Conservation (phyloP, 257 asterid genomes). For the Capsicum pubescens region DNA sequence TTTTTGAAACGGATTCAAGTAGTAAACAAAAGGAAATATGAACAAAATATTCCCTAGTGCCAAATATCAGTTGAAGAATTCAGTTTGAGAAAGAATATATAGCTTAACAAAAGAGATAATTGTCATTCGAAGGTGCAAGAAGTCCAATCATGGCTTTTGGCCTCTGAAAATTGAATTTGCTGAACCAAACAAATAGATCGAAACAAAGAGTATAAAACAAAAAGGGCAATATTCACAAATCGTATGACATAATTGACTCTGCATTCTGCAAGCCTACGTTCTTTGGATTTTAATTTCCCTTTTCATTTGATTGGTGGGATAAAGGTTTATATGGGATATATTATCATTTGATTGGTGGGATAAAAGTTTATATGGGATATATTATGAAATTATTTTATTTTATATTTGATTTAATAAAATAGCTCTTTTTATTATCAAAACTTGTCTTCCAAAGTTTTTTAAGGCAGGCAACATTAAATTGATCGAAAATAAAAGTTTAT, state of each 20-base stretch:
- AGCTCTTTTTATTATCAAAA: too few relatives aligned
- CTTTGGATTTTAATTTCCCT: background rate
- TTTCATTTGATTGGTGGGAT: background rate
- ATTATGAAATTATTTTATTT: background rate
- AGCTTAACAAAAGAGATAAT: background rate
- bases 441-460: background rate
- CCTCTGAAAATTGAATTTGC: background rate
- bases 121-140: background rate
- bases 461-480: background rate
- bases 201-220: background rate
- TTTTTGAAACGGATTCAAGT: too few relatives aligned
- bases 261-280: background rate
- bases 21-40: too few relatives aligned
- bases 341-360: background rate
- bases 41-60: background rate
- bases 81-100: background rate
- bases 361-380: too few relatives aligned
- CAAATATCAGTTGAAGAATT: background rate
- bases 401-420: too few relatives aligned
- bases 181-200: background rate
- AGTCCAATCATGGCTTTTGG: background rate
- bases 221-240: slow-evolving; percentile 7
- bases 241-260: slow-evolving; percentile 17
- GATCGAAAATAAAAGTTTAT: background rate
- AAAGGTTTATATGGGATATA: too few relatives aligned